Percentiles rank a stretch among this genome's conserved stretches.
These are phyloP conservation scores for Flaveria brownii DNA, from an alignment of 129 eudicot genomes.

Conservation along the genomic window DNA sequence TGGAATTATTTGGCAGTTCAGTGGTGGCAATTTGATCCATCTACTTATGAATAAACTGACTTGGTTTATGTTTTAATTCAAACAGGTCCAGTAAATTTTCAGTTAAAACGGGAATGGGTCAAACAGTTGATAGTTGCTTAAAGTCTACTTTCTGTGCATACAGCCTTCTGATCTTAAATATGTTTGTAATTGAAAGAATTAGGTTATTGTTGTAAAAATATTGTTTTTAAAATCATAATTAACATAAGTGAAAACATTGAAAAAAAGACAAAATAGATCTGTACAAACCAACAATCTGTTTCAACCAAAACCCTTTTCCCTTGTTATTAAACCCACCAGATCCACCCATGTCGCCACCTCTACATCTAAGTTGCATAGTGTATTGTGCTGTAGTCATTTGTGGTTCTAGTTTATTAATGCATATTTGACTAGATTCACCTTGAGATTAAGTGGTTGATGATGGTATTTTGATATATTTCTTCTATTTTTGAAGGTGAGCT, in stretches of 20 bases:
- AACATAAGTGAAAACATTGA: neutral
- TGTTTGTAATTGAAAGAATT: conserved; percentile 1
- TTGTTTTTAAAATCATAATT: neutral
- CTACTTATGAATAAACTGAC: neutral
- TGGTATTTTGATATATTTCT: neutral
- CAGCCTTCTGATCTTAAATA: neutral
- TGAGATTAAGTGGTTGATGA: conserved; percentile 19
- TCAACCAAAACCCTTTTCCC: neutral
- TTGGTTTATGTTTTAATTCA: neutral
- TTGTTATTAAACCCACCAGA: neutral
- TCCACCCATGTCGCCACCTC: neutral
- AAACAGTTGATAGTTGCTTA: neutral
- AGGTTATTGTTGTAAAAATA: neutral
- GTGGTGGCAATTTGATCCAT: neutral
- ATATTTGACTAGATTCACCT: conserved; percentile 11
- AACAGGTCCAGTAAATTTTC: neutral
- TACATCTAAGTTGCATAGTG: neutral
- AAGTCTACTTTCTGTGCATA: conserved; percentile 3
- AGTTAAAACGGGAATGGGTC: neutral
- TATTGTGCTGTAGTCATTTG: conserved; percentile 10
- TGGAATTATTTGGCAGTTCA: conserved; percentile 6
- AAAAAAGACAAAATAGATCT: neutral
- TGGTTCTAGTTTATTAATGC: neutral
- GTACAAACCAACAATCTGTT: conserved; percentile 1
- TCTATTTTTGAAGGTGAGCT: conserved; percentile 57